Percentiles rank a stretch among this genome's conserved stretches.
phyloP scores from a whole-genome alignment of 164 flowering plant genomes.

The Dillenia suffruticosa region DNA sequence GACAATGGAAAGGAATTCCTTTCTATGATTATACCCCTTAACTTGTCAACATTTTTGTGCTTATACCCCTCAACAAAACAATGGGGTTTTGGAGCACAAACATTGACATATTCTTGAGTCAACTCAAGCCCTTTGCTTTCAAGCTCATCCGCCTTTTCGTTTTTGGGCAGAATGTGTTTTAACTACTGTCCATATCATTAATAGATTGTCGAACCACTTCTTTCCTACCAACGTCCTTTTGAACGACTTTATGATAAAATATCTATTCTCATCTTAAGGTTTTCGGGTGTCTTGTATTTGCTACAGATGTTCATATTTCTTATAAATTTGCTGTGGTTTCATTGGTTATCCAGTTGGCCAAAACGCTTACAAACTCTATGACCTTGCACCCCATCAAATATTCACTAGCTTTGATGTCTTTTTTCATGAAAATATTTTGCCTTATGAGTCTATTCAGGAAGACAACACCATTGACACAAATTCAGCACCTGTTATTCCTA shows the following conservation, averaged over 20 bases:
- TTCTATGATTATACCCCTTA: too few species aligned
- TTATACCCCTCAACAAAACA: conserved; percentile 9
- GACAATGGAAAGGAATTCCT: too few species aligned
- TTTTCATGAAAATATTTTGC: conserved; percentile 7
- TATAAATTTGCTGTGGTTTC: conserved; percentile 16
- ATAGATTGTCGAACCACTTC: too few species aligned
- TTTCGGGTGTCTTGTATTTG: conserved; percentile 15
- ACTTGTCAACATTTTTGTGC: neutral
- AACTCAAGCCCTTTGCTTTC: too few species aligned
- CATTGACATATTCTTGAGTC: neutral
- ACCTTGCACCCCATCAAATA: conserved; percentile 1
- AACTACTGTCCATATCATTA: too few species aligned
- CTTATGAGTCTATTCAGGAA: conserved; percentile 2
- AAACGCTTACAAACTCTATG: conserved; percentile 6
- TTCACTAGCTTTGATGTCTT: conserved; percentile 2
- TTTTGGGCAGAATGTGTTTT: conserved; percentile 8
- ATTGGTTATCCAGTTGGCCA: conserved; percentile 15
- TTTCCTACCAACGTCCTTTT: too few species aligned
- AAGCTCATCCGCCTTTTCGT: neutral
- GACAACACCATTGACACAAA: neutral
- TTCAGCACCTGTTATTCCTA: neutral
- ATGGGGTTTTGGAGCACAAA: conserved; percentile 7
- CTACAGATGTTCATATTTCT: conserved; percentile 9
- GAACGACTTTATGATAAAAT: conserved; percentile 1
- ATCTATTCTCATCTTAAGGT: conserved; percentile 5